These are phyloP conservation scores for Adenanthera pavonina DNA, from an alignment of 306 rosid genomes.

Conservation along the genomic window DNA sequence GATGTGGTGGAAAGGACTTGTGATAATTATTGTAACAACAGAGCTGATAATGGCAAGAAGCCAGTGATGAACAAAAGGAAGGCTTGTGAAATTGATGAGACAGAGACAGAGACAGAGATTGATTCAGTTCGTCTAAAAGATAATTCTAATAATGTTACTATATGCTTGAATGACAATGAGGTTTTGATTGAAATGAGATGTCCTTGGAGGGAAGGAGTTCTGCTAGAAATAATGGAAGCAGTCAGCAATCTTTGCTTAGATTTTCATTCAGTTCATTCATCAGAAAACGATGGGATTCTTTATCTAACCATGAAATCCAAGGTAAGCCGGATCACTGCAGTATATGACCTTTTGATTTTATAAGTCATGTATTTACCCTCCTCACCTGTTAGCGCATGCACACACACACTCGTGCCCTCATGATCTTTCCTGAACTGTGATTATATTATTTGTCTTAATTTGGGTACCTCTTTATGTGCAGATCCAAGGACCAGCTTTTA, in stretches of 20 bases:
- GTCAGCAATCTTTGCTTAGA: constrained; percentile 62
- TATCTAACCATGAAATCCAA: constrained; percentile 61
- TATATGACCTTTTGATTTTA: constrained; percentile 12
- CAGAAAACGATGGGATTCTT: constrained; percentile 66
- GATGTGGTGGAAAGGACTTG: constrained; percentile 68
- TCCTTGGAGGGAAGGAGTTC: constrained; percentile 59
- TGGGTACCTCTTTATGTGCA: constrained; percentile 8
- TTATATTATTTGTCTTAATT: not conserved
- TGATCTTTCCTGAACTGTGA: not conserved
- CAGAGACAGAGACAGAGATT: constrained; percentile 45
- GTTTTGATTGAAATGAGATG: constrained; percentile 67
- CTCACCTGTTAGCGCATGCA: not conserved
- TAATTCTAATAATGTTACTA: constrained; percentile 48
- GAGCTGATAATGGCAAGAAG: constrained; percentile 52
- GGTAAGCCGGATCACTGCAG: constrained; percentile 49
- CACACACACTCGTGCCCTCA: too few relatives aligned
- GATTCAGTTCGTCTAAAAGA: constrained; percentile 39
- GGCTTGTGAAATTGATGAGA: constrained; percentile 59
- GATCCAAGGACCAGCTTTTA: constrained; percentile 19
- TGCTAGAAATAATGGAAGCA: constrained; percentile 79
- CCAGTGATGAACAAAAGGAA: constrained; percentile 68
- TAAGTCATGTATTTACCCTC: not conserved
- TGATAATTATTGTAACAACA: constrained; percentile 62
- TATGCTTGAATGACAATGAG: constrained; percentile 50
- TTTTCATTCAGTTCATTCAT: constrained; percentile 77